phyloP scores from a whole-genome alignment of 768 basidiomycete species.

The Lactarius pseudohatsudake region DNA sequence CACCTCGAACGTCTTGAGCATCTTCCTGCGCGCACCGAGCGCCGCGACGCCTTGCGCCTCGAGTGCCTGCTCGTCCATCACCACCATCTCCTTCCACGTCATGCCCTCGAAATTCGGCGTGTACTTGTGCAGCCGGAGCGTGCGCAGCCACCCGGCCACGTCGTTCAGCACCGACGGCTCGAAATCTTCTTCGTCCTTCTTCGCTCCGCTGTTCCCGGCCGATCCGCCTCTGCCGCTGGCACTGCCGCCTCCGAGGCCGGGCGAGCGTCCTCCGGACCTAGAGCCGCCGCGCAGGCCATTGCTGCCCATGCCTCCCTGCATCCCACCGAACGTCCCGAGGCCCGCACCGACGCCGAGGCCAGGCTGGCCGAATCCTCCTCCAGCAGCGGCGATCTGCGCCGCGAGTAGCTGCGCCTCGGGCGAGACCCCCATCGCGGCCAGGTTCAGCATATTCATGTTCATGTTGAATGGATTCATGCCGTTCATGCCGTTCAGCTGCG shows the following conservation, averaged over 20 bases:
- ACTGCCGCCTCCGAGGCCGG: slow-evolving; percentile 37
- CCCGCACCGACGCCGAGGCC: slow-evolving; percentile 32
- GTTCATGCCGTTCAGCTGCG: slow-evolving; percentile 50
- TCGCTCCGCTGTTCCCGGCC: slow-evolving; percentile 44
- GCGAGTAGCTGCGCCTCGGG: slow-evolving; percentile 84
- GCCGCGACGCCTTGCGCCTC: slow-evolving; percentile 96
- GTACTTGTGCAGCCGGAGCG: slow-evolving; percentile 96
- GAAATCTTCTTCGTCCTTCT: slow-evolving; percentile 88
- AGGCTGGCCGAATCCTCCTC: slow-evolving; percentile 58
- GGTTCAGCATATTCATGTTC: slow-evolving; percentile 61
- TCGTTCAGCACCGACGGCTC: slow-evolving; percentile 86
- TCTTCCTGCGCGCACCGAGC: slow-evolving; percentile 94
- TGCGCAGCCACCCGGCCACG: slow-evolving; percentile 90
- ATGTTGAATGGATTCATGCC: slow-evolving; percentile 60
- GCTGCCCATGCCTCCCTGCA: slow-evolving; percentile 37
- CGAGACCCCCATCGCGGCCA: slow-evolving; percentile 71
- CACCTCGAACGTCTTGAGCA: slow-evolving; percentile 91
- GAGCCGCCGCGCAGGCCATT: slow-evolving; percentile 33
- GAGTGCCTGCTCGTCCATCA: slow-evolving; percentile 83
- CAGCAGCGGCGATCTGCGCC: slow-evolving; percentile 73
- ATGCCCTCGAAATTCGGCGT: slow-evolving; percentile 93
- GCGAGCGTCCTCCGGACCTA: slow-evolving; percentile 51
- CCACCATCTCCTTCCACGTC: slow-evolving; percentile 92
- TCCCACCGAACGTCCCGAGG: slow-evolving; percentile 30
- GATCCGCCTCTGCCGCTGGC: slow-evolving; percentile 24